A percentile compares a stretch with the other conserved stretches of the same genome.
phyloP scores from a whole-genome alignment of 768 basidiomycete species.

The Mycena rebaudengoi region DNA sequence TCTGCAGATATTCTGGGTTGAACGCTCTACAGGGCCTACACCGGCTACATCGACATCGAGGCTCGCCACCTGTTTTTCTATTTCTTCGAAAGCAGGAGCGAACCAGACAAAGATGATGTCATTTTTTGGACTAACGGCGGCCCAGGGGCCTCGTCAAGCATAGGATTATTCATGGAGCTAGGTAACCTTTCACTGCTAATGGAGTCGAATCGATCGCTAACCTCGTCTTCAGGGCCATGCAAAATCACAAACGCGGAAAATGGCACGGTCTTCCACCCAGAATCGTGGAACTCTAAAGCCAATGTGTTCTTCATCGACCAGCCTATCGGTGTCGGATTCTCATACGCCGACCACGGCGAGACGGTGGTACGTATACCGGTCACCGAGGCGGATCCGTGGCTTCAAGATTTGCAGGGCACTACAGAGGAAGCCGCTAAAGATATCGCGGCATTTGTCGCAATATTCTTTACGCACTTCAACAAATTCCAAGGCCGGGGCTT shows the following conservation, averaged over 20 bases:
- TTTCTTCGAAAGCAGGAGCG: slow-evolving; percentile 59
- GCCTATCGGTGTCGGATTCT: slow-evolving; percentile 54
- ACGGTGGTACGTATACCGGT: slow-evolving; percentile 39
- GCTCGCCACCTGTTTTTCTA: slow-evolving; percentile 62
- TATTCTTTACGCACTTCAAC: slow-evolving; percentile 64
- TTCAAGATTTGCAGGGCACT: slow-evolving; percentile 48
- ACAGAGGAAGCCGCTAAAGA: slow-evolving; percentile 62
- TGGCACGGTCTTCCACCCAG: slow-evolving; percentile 48
- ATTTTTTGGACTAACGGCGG: slow-evolving; percentile 57
- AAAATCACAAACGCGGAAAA: slow-evolving; percentile 51
- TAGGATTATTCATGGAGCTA: slow-evolving; percentile 63
- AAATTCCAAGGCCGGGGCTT: slow-evolving; percentile 58
- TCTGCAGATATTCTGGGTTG: too few relatives aligned
- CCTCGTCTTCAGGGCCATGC: slow-evolving; percentile 48
- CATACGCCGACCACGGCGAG: slow-evolving; percentile 46
- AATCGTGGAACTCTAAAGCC: slow-evolving; percentile 60
- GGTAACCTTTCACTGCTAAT: slow-evolving; percentile 39
- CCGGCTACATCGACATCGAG: slow-evolving; percentile 57
- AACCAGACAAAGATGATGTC: slow-evolving; percentile 48
- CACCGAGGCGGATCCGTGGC: slow-evolving; percentile 47
- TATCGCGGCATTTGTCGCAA: slow-evolving; percentile 61
- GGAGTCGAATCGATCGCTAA: neutral
- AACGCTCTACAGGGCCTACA: slow-evolving; percentile 51
- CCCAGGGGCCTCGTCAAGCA: slow-evolving; percentile 33
- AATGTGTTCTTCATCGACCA: slow-evolving; percentile 57